Conservation (phyloP, 2,329 filamentous ascomycete species). For the Aspergillus sergii region DNA sequence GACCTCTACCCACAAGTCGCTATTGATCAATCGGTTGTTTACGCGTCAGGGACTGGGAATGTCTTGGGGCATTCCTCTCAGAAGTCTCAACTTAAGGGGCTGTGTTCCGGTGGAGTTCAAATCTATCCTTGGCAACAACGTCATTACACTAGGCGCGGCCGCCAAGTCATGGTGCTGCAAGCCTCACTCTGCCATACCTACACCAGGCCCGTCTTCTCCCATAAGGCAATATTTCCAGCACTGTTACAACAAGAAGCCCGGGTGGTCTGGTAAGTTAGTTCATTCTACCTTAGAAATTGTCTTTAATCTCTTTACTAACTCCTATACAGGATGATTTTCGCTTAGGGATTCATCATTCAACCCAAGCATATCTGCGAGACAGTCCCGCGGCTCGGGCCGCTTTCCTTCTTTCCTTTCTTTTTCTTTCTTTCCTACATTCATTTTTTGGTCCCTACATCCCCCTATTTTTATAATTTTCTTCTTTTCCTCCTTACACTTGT, state of each 20-base stretch:
- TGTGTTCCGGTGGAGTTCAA: constrained; percentile 4
- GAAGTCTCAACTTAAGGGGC: constrained; percentile 8
- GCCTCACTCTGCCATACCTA: not conserved
- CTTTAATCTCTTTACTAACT: no score
- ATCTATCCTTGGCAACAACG: constrained; percentile 27
- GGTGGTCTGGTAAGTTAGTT: constrained; percentile 46
- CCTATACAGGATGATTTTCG: constrained; percentile 63
- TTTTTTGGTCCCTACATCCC: constrained; percentile 2
- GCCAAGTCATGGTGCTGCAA: constrained; percentile 19
- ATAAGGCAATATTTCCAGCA: not conserved
- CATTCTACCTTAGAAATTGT: no score
- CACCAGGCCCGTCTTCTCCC: not conserved
- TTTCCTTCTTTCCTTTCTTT: constrained; percentile 8
- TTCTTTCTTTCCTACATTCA: not conserved
- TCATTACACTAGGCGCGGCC: constrained; percentile 21
- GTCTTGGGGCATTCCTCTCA: not conserved
- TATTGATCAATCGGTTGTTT: constrained; percentile 12
- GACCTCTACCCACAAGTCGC: not conserved
- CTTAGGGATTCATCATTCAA: constrained; percentile 55
- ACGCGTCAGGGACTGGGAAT: constrained; percentile 19
- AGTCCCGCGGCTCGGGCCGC: constrained; percentile 26
- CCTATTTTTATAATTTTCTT: constrained; percentile 2
- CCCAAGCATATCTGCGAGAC: constrained; percentile 29
- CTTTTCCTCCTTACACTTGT: not conserved
- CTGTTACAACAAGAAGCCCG: constrained; percentile 26